Evolutionary conservation across 129 eudicot genomes (phyloP).

Genomic region (Logfia minima): DNA sequence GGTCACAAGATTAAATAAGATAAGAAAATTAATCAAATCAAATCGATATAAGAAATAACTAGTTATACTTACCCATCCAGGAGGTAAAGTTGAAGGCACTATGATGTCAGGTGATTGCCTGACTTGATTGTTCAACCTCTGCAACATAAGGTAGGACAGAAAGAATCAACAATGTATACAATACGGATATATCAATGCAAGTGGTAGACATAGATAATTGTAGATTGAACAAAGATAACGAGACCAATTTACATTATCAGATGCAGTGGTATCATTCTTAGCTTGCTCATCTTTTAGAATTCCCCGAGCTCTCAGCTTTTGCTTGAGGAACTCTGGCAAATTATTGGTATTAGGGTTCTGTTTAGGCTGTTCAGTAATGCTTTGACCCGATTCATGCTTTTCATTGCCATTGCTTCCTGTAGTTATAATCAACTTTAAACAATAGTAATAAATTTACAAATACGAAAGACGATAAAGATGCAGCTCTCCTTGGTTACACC

Average conservation of each 20-base stretch:
- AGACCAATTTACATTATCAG: constrained; percentile 44
- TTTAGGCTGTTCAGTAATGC: constrained; percentile 41
- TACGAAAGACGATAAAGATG: constrained; percentile 3
- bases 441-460: background rate
- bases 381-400: constrained; percentile 39
- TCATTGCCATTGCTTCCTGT: constrained; percentile 38
- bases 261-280: constrained; percentile 19
- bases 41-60: background rate
- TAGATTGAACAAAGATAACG: background rate
- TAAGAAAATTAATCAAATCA: background rate
- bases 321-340: constrained; percentile 87
- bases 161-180: constrained; percentile 11
- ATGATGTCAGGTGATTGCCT: constrained; percentile 35
- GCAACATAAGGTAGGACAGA: constrained; percentile 33
- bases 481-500: background rate
- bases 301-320: constrained; percentile 90
- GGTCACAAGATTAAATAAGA: background rate
- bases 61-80: constrained; percentile 75
- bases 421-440: constrained; percentile 17
- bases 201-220: background rate
- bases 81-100: constrained; percentile 51
- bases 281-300: constrained; percentile 61
- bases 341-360: constrained; percentile 47
- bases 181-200: background rate
- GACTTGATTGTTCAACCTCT: constrained; percentile 48